Evolutionary conservation across 768 basidiomycete genomes (phyloP).

Genomic region (Agrocybe chaxingu): DNA sequence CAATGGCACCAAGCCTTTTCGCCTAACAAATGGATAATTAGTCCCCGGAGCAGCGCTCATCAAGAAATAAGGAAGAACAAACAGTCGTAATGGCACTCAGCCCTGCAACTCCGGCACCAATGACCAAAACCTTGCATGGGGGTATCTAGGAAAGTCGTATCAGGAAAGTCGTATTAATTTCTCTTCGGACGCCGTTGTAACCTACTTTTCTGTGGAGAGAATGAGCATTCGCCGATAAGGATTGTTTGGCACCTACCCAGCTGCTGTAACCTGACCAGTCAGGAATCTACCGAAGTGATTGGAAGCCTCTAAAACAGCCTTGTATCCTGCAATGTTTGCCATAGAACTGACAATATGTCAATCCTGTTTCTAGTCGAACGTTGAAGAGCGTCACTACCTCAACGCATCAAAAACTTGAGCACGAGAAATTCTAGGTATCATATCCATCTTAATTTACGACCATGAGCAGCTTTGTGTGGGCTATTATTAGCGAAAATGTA

Average conservation of each 20-base stretch:
- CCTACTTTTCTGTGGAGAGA: conserved; percentile 28
- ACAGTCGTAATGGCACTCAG: conserved; percentile 86
- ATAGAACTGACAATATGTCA: conserved; percentile 59
- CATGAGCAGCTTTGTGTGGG: background rate
- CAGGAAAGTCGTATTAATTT: background rate
- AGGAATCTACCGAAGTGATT: conserved; percentile 88
- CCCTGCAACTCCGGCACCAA: conserved; percentile 88
- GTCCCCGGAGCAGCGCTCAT: background rate
- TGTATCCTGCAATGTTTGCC: conserved; percentile 94
- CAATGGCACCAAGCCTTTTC: conserved; percentile 80
- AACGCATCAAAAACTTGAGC: conserved; percentile 89
- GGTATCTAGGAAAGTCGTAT: conserved; percentile 52
- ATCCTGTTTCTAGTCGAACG: background rate
- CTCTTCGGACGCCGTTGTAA: background rate
- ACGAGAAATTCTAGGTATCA: conserved; percentile 87
- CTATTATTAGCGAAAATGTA: conserved; percentile 21
- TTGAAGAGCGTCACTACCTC: conserved; percentile 43
- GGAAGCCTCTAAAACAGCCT: conserved; percentile 87
- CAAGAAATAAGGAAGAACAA: conserved; percentile 12
- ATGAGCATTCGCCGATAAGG: background rate
- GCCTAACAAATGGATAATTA: conserved; percentile 40
- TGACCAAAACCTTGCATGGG: conserved; percentile 83
- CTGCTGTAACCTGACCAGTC: conserved; percentile 89
- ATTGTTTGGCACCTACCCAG: conserved; percentile 55
- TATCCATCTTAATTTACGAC: conserved; percentile 60